Evolutionary conservation across 495 filamentous ascomycete genomes (phyloP).

Genomic region (Recurvomyces mirabilis): DNA sequence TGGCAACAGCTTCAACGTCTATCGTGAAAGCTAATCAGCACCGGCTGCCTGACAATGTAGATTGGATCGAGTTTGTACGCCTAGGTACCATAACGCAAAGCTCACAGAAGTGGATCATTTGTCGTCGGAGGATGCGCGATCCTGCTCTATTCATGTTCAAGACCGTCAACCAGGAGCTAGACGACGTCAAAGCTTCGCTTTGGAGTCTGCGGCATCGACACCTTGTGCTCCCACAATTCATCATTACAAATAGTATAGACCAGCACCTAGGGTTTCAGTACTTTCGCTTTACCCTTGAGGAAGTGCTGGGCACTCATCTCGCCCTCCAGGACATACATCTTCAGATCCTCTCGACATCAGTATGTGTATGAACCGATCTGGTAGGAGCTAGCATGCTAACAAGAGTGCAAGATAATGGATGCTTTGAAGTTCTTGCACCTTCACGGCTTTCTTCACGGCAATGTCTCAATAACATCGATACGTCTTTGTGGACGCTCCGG

Average conservation of each 20-base stretch:
- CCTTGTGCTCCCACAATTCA: neutral
- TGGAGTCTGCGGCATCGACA: neutral
- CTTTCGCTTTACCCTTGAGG: neutral
- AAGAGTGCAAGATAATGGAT: neutral
- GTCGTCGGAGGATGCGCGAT: neutral
- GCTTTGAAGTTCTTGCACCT: neutral
- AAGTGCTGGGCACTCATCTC: neutral
- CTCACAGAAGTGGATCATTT: neutral
- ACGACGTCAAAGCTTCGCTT: neutral
- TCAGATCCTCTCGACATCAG: neutral
- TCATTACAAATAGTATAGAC: neutral
- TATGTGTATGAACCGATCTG: neutral
- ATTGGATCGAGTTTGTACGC: conserved; percentile 3
- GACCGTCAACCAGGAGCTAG: neutral
- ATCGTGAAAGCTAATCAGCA: no score
- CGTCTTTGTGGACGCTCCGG: neutral
- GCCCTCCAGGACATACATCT: neutral
- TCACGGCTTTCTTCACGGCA: neutral
- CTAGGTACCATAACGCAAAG: neutral
- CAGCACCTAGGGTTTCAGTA: conserved; percentile 1
- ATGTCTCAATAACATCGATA: neutral
- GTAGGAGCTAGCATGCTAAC: neutral
- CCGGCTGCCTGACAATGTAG: no score
- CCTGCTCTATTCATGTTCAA: neutral
- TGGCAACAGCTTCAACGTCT: no score